A percentile compares a stretch with the other conserved stretches of the same genome.
phyloP scores from a whole-genome alignment of 1,284 basidiomycete genomes.

The Boletellus sp. region DNA sequence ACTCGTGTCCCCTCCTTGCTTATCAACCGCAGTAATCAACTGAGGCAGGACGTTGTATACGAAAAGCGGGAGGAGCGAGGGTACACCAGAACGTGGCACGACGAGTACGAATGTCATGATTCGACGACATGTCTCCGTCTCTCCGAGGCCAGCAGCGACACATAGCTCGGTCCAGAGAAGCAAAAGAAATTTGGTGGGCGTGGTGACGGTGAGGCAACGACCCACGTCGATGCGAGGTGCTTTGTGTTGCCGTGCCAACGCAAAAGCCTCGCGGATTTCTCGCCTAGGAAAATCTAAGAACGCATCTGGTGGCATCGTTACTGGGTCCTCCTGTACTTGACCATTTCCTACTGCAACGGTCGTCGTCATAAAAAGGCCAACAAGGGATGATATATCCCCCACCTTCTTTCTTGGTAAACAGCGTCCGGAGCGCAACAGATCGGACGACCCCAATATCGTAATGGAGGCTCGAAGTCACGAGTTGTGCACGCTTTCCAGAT shows the following conservation, averaged over 20 bases:
- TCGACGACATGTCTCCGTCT: slow-evolving; percentile 56
- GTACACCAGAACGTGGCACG: slow-evolving; percentile 49
- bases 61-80: slow-evolving; percentile 71
- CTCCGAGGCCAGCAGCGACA: slow-evolving; percentile 47
- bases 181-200: slow-evolving; percentile 58
- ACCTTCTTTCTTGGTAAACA: slow-evolving; percentile 40
- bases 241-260: slow-evolving; percentile 53
- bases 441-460: slow-evolving; percentile 44
- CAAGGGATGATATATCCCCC: slow-evolving; percentile 2
- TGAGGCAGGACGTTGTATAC: slow-evolving; percentile 60
- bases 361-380: neutral
- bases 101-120: slow-evolving; percentile 64
- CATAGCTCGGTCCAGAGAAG: slow-evolving; percentile 62
- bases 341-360: slow-evolving; percentile 12
- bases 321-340: slow-evolving; percentile 15
- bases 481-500: slow-evolving; percentile 37
- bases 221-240: slow-evolving; percentile 60
- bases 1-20: slow-evolving; percentile 49
- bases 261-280: slow-evolving; percentile 53
- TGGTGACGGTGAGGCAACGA: slow-evolving; percentile 52
- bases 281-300: slow-evolving; percentile 48
- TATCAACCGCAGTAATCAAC: slow-evolving; percentile 55
- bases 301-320: slow-evolving; percentile 21
- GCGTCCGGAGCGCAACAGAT: slow-evolving; percentile 40
- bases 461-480: slow-evolving; percentile 27